Evolutionary conservation across 23 red algal genomes (phyloP).

Genomic region (Cyanidiococcus yangmingshanensis): DNA sequence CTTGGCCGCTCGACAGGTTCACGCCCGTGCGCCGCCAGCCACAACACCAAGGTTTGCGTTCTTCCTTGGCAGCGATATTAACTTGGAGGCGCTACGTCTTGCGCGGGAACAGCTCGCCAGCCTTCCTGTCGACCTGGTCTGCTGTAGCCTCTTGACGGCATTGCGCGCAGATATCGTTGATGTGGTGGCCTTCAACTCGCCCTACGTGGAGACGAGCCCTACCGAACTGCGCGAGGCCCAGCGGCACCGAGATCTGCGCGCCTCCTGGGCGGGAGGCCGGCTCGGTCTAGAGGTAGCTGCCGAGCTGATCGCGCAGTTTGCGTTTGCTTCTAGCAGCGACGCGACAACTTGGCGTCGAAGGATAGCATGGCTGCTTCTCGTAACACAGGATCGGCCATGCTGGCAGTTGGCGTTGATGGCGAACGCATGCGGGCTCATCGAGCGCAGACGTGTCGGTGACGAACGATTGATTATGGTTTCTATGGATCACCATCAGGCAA

Average conservation of each 20-base stretch:
- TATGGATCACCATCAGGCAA: not conserved
- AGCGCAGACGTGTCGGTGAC: constrained; percentile 4
- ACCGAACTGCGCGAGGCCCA: not conserved
- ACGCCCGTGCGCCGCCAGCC: not conserved
- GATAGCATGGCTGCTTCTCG: constrained; percentile 8
- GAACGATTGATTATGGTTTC: not conserved
- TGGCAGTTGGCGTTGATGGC: not conserved
- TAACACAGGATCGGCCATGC: not conserved
- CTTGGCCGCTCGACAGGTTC: not conserved
- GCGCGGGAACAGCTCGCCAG: not conserved
- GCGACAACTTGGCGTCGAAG: not conserved
- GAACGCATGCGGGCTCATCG: not conserved
- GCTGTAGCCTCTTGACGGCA: not conserved
- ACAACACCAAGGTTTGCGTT: not conserved
- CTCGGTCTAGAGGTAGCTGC: not conserved
- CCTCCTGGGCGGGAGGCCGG: not conserved
- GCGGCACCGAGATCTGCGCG: not conserved
- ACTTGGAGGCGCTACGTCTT: not conserved
- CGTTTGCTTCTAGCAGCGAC: not conserved
- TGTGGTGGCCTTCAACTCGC: not conserved
- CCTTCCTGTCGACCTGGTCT: not conserved
- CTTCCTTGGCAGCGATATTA: constrained; percentile 6
- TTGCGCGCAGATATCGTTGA: not conserved
- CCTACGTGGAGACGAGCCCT: constrained; percentile 1
- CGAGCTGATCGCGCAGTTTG: not conserved